These are phyloP conservation scores for Perkinsus marinus DNA, from an alignment of 169 alveolate species.

Conservation along the genomic window DNA sequence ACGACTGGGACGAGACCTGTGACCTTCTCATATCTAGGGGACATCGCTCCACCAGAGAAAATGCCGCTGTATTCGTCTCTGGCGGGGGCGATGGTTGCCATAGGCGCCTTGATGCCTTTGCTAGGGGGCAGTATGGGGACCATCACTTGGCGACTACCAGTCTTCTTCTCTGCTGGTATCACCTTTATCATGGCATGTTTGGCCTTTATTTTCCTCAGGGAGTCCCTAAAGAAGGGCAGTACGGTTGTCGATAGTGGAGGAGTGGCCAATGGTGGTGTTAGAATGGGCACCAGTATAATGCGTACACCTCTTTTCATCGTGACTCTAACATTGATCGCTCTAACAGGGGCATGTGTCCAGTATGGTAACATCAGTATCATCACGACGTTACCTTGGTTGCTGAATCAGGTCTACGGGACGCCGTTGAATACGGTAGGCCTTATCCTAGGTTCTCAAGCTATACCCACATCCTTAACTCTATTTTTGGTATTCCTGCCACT, in stretches of 20 bases:
- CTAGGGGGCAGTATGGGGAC: neutral
- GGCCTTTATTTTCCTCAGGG: neutral
- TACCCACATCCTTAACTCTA: neutral
- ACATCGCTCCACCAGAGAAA: neutral
- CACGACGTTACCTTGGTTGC: neutral
- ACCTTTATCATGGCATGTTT: neutral
- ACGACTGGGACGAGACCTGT: neutral
- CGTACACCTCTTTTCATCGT: neutral
- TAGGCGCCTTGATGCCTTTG: neutral
- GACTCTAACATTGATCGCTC: neutral
- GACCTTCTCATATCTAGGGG: neutral
- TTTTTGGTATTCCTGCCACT: neutral
- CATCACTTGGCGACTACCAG: neutral
- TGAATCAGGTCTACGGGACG: neutral
- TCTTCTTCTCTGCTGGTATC: neutral
- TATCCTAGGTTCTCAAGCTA: neutral
- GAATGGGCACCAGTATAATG: neutral
- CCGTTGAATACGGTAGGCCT: neutral
- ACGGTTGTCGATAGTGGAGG: neutral
- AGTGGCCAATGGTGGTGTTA: neutral
- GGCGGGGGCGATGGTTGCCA: neutral
- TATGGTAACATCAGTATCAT: neutral
- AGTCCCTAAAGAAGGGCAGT: neutral
- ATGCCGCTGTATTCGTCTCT: neutral
- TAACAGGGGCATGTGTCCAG: neutral